A percentile compares a stretch with the other conserved stretches of the same genome.
Evolutionary conservation across 2,329 filamentous ascomycete genomes (phyloP).

Genomic region (Venturia carpophila): DNA sequence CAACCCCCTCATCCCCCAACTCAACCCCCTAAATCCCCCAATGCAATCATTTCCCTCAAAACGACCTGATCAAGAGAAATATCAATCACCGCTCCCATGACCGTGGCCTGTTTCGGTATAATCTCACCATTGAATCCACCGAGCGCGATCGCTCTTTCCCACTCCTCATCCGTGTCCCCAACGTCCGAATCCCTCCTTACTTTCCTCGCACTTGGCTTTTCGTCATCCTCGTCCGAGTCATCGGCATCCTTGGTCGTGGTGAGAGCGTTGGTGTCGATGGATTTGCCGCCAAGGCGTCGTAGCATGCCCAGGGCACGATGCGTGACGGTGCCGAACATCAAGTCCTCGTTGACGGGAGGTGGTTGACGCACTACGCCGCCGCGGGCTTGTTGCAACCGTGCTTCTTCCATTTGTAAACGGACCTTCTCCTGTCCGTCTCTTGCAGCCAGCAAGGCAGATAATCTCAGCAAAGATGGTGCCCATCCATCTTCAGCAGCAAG

Average conservation of each 20-base stretch:
- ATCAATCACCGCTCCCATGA: constrained; percentile 41
- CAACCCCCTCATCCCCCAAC: neutral
- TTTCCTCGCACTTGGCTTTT: constrained; percentile 19
- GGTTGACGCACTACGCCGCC: constrained; percentile 14
- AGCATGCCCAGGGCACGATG: constrained; percentile 41
- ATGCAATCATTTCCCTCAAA: constrained; percentile 35
- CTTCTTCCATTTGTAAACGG: constrained; percentile 8
- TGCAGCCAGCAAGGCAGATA: constrained; percentile 60
- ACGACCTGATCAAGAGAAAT: constrained; percentile 37
- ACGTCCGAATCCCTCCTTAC: constrained; percentile 26
- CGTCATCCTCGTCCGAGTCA: neutral
- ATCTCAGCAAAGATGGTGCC: constrained; percentile 66
- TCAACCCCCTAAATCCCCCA: constrained; percentile 28
- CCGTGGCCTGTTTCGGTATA: constrained; percentile 38
- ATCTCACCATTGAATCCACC: constrained; percentile 27
- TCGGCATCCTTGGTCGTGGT: neutral
- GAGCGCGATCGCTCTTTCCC: constrained; percentile 25
- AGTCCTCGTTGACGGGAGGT: constrained; percentile 28
- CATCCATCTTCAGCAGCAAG: constrained; percentile 77
- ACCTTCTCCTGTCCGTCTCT: constrained; percentile 19
- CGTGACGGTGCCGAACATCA: constrained; percentile 34
- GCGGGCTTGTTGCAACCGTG: constrained; percentile 11
- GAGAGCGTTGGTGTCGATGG: constrained; percentile 26
- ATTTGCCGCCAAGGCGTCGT: constrained; percentile 40
- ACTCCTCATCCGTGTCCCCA: constrained; percentile 31